These are phyloP conservation scores for Actinidia polygama DNA, from an alignment of 179 eudicot species.

Conservation along the genomic window DNA sequence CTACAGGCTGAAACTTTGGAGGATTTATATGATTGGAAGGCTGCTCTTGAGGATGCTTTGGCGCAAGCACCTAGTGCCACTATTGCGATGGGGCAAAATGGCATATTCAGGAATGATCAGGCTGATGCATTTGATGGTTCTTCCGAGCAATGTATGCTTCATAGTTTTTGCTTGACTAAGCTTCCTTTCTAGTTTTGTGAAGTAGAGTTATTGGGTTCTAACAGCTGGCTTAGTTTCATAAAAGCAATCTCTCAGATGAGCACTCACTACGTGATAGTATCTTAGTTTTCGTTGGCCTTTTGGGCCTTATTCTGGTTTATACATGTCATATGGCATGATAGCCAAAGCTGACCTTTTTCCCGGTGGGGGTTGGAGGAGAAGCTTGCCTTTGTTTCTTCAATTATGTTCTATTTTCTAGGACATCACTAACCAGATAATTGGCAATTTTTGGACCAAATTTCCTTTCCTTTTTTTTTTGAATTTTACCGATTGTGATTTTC, in stretches of 20 bases:
- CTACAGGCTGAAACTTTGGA: slow-evolving; percentile 93
- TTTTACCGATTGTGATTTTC: slow-evolving; percentile 1
- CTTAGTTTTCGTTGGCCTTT: not conserved
- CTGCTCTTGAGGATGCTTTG: slow-evolving; percentile 90
- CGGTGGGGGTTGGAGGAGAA: not conserved
- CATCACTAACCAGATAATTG: not conserved
- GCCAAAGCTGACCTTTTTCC: not conserved
- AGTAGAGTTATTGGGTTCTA: not conserved
- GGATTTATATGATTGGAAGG: slow-evolving; percentile 89
- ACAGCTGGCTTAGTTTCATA: not conserved
- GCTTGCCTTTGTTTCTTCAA: slow-evolving; percentile 2
- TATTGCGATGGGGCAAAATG: slow-evolving; percentile 62
- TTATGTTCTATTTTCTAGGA: not conserved
- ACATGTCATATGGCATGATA: not conserved
- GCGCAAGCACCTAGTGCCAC: slow-evolving; percentile 82
- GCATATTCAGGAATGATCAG: slow-evolving; percentile 57
- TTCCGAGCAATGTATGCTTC: slow-evolving; percentile 57
- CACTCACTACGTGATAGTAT: not conserved
- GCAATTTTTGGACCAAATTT: not conserved
- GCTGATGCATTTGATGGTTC: slow-evolving; percentile 56
- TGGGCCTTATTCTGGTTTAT: not conserved
- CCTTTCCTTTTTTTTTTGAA: not conserved
- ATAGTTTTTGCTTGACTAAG: not conserved
- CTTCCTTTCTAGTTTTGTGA: not conserved
- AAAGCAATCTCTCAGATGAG: not conserved